Percentiles rank a stretch among this genome's conserved stretches.
These are phyloP conservation scores for Francoa sonchifolia DNA, from an alignment of 441 rosid genomes.

Conservation along the genomic window DNA sequence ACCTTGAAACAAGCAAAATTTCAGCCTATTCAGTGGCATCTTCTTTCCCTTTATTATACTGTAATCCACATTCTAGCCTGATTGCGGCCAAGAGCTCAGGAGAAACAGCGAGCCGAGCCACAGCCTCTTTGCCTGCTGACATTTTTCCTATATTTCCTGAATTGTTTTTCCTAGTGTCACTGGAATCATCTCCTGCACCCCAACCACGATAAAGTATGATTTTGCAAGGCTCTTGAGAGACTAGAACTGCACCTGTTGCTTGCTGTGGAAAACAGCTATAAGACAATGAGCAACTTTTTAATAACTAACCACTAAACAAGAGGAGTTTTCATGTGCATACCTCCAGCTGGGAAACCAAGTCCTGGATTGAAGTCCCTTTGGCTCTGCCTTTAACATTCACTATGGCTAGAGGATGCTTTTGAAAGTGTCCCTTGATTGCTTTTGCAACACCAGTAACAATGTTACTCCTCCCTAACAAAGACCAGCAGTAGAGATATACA, in stretches of 20 bases:
- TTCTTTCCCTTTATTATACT: constrained; percentile 10
- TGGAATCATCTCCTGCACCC: constrained; percentile 56
- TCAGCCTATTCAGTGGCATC: constrained; percentile 4
- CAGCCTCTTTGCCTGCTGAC: constrained; percentile 12
- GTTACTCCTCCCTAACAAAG: constrained; percentile 63
- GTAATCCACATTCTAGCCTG: constrained; percentile 69
- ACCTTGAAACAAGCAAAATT: too few species aligned
- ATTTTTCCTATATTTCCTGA: constrained; percentile 9
- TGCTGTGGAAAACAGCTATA: constrained; percentile 32
- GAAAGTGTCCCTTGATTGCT: constrained; percentile 57
- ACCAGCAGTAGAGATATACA: not conserved
- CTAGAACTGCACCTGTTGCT: constrained; percentile 73
- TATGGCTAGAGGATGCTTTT: constrained; percentile 71
- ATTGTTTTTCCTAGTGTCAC: constrained; percentile 11
- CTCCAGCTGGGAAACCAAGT: constrained; percentile 75
- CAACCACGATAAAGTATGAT: constrained; percentile 84
- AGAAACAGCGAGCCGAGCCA: constrained; percentile 30
- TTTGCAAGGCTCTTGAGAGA: constrained; percentile 91
- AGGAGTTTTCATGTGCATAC: constrained; percentile 19
- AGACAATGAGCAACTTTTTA: not conserved
- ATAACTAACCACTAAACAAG: not conserved
- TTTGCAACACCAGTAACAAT: constrained; percentile 69
- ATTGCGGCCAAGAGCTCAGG: constrained; percentile 74
- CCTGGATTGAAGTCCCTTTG: constrained; percentile 87
- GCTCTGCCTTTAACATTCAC: constrained; percentile 92